Conservation (phyloP, 306 rosid genomes). For the Medicago arabica region DNA sequence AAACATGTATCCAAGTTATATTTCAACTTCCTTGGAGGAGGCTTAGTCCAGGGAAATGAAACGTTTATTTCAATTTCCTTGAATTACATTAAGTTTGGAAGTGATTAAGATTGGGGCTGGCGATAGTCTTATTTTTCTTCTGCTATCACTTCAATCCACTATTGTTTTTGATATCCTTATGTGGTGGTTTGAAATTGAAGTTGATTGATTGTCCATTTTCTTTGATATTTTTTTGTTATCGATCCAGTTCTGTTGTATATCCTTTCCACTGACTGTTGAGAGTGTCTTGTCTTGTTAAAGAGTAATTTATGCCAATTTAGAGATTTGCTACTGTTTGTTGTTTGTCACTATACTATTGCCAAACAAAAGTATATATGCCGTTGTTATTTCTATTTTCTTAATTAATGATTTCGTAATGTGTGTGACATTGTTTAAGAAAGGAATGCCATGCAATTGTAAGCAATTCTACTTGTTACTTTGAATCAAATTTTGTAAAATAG, state of each 20-base stretch:
- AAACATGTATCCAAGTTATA: no score
- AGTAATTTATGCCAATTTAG: neutral
- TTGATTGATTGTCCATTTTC: constrained; percentile 17
- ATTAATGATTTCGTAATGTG: constrained; percentile 5
- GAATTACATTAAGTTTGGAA: constrained; percentile 4
- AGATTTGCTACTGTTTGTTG: constrained; percentile 25
- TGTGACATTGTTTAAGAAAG: constrained; percentile 4
- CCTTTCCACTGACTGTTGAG: neutral
- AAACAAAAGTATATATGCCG: constrained; percentile 28
- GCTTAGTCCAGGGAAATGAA: neutral
- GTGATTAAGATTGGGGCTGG: neutral
- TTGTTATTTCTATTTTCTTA: constrained; percentile 22
- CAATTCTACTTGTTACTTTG: neutral
- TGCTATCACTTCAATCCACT: neutral
- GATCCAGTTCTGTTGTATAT: constrained; percentile 18
- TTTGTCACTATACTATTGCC: constrained; percentile 21
- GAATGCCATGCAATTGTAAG: constrained; percentile 14
- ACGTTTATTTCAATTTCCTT: constrained; percentile 3
- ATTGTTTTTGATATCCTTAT: constrained; percentile 7
- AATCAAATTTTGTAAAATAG: neutral
- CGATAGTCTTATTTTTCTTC: constrained; percentile 10
- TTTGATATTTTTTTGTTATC: constrained; percentile 17
- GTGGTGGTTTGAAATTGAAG: constrained; percentile 21
- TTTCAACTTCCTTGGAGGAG: no score
- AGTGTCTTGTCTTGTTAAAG: constrained; percentile 31